Base-by-base conservation (phyloP, 352 stramenopile genomes). In the Blastocystis hominis region DNA sequence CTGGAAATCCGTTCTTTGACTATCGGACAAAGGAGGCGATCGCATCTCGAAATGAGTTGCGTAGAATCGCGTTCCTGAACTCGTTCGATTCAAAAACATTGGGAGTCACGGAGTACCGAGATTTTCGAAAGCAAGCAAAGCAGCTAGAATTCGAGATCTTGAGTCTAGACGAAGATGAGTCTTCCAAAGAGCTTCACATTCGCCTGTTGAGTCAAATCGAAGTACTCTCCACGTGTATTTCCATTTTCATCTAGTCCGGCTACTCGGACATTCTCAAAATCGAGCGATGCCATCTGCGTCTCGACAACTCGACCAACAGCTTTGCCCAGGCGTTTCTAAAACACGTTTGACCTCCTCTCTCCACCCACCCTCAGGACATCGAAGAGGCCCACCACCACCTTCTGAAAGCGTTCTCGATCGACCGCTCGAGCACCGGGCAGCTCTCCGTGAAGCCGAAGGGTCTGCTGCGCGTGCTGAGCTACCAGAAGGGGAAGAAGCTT, bases 401-500 rank as follows among this genome's bases (percentile, higher is more conserved):
- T 54, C 44, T 80, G 5, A 64, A 80, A 36, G 24, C 20, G n/a
- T 80, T 80, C 30, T 62, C 34, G 13, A 20, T 80, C 38, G 70
- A 80, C n/a, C 15, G 46, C 9, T 46, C 44, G 50, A 47, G 63
- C 34, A 44, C 38, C 17, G 70, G 53, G 3, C n/a, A 20, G 24
- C 17, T 50, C 17, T 6, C 24, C 36, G 13, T 80, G 44, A 80
- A 80, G 55, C 13, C 50, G 17, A 50, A 36, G 13, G 53, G 70
- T 30, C 30, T 80, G 5, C 62, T 80, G 20, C 70, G 70, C 40
- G 30, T 80, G 7, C 36, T 80, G 70, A 47, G 17, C 13, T 40
- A 36, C n/a, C 13, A 30, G 38, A 80, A 80, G 70, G 70, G 70
- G 4, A 80, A 80, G 70, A 80, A 80, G 55, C 44, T 80, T 15